These are phyloP conservation scores for Clonostachys sp. DNA, from an alignment of 2,329 filamentous ascomycete genomes.

Conservation along the genomic window DNA sequence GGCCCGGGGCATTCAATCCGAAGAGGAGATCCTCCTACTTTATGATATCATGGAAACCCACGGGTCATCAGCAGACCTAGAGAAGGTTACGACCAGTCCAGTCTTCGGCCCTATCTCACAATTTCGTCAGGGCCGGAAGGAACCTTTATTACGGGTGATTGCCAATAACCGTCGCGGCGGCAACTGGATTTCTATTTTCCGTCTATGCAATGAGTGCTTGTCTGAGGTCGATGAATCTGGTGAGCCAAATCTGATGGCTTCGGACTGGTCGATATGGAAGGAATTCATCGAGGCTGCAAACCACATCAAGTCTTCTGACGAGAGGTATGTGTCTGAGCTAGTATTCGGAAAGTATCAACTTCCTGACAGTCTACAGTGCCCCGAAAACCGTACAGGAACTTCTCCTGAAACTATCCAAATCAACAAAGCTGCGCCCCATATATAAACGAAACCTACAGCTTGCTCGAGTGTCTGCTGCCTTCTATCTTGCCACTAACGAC, in stretches of 20 bases:
- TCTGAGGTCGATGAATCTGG: slow-evolving; percentile 26
- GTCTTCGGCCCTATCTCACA: slow-evolving; percentile 35
- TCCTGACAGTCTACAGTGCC: slow-evolving; percentile 14
- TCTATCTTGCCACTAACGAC: slow-evolving; percentile 21
- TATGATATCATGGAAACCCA: slow-evolving; percentile 41
- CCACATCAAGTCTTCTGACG: slow-evolving; percentile 19
- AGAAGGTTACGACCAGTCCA: slow-evolving; percentile 29
- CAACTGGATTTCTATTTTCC: slow-evolving; percentile 36
- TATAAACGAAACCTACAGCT: slow-evolving; percentile 31
- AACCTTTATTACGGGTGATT: slow-evolving; percentile 36
- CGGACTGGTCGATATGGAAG: slow-evolving; percentile 36
- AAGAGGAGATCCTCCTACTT: slow-evolving; percentile 45
- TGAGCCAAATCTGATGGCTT: slow-evolving; percentile 34
- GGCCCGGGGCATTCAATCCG: slow-evolving; percentile 29
- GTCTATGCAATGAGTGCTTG: slow-evolving; percentile 38
- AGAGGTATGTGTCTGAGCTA: slow-evolving; percentile 19
- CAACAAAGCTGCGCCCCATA: slow-evolving; percentile 23
- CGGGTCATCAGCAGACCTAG: slow-evolving; percentile 32
- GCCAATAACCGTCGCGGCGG: slow-evolving; percentile 25
- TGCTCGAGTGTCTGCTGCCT: slow-evolving; percentile 29
- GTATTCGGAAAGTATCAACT: neutral
- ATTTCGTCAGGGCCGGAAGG: slow-evolving; percentile 40
- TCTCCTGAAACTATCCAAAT: slow-evolving; percentile 20
- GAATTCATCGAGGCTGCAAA: slow-evolving; percentile 30
- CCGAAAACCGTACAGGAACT: slow-evolving; percentile 17